Conservation (phyloP, 2,329 filamentous ascomycete species). For the Xylaria sp. region DNA sequence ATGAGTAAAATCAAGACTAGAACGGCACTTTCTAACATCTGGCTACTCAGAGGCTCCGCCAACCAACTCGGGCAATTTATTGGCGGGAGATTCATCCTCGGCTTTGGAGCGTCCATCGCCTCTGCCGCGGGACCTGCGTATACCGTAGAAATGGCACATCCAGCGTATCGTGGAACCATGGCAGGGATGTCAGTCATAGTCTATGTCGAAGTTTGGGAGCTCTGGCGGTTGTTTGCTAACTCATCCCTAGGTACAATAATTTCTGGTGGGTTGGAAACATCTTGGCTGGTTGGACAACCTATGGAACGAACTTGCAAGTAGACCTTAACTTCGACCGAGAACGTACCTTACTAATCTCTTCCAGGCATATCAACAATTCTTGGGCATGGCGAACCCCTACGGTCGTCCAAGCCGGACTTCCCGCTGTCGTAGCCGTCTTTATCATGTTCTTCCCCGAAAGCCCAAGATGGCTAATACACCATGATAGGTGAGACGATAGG, state of each 20-base stretch:
- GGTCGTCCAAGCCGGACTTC: slow-evolving; percentile 61
- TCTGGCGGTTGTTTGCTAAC: slow-evolving; percentile 39
- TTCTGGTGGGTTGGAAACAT: slow-evolving; percentile 65
- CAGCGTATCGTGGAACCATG: slow-evolving; percentile 69
- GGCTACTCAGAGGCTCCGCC: slow-evolving; percentile 53
- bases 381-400: slow-evolving; percentile 70
- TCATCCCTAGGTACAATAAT: slow-evolving; percentile 51
- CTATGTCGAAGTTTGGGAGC: slow-evolving; percentile 49
- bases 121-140: slow-evolving; percentile 71
- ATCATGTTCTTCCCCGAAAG: slow-evolving; percentile 52
- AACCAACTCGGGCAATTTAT: slow-evolving; percentile 63
- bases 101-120: slow-evolving; percentile 69
- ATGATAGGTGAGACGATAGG: slow-evolving; percentile 53
- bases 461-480: slow-evolving; percentile 50
- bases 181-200: slow-evolving; percentile 68
- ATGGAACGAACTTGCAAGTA: slow-evolving; percentile 51
- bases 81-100: slow-evolving; percentile 64
- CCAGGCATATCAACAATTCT: slow-evolving; percentile 54
- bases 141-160: slow-evolving; percentile 71
- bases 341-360: slow-evolving; percentile 35
- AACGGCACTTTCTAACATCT: neutral
- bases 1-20: neutral
- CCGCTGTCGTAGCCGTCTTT: slow-evolving; percentile 58
- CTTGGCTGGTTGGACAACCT: slow-evolving; percentile 63
- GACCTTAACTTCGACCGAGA: neutral